Evolutionary conservation across 2,329 filamentous ascomycete species (phyloP).

Genomic region (Leptoxyphium fumago): DNA sequence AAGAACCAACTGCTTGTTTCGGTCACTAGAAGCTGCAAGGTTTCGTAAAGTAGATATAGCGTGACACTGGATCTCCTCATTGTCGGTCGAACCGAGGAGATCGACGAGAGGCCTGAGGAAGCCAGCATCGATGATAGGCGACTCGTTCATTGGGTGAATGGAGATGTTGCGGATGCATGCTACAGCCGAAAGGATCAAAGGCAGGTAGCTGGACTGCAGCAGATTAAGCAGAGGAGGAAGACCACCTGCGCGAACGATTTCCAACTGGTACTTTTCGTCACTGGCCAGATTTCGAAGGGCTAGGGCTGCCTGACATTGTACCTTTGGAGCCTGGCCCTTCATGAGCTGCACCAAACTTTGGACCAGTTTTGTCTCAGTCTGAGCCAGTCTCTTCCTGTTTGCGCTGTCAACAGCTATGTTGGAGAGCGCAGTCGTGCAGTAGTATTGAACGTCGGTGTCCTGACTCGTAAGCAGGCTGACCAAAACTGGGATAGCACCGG

Average conservation of each 20-base stretch:
- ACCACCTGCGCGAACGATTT: conserved; percentile 83
- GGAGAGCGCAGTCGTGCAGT: conserved; percentile 94
- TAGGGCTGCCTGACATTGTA: conserved; percentile 91
- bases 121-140: conserved; percentile 93
- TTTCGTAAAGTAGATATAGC: conserved; percentile 95
- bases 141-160: conserved; percentile 94
- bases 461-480: conserved; percentile 85
- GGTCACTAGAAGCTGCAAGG: conserved; percentile 86
- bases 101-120: conserved; percentile 91
- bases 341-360: conserved; percentile 90
- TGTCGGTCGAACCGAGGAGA: conserved; percentile 84
- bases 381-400: conserved; percentile 80
- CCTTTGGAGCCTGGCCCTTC: conserved; percentile 94
- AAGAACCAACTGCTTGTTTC: conserved; percentile 94
- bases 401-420: conserved; percentile 92
- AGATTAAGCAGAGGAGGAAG: conserved; percentile 74
- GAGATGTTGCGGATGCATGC: conserved; percentile 98
- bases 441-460: conserved; percentile 97
- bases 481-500: conserved; percentile 92
- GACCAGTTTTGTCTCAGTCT: conserved; percentile 80
- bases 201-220: conserved; percentile 87
- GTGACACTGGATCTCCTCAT: conserved; percentile 97
- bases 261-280: conserved; percentile 95
- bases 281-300: conserved; percentile 90
- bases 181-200: conserved; percentile 88